Evolutionary conservation across 2,329 filamentous ascomycete species (phyloP).

Genomic region (Elsinoe australis): DNA sequence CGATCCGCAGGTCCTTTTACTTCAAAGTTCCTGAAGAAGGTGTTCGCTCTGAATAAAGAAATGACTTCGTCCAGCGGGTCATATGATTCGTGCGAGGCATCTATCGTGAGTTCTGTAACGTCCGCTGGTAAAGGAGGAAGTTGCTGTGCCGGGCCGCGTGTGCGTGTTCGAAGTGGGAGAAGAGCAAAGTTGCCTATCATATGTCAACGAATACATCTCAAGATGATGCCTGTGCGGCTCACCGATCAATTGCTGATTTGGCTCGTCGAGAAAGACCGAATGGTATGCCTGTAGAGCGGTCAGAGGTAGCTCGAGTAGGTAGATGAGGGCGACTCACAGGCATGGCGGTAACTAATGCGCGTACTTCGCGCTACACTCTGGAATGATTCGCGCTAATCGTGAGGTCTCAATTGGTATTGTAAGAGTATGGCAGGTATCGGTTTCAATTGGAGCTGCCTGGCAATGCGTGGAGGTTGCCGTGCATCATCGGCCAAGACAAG

Average conservation of each 20-base stretch:
- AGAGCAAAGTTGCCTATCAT: slow-evolving; percentile 78
- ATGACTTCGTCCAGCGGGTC: slow-evolving; percentile 94
- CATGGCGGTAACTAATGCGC: too few species aligned
- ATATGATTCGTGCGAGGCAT: slow-evolving; percentile 86
- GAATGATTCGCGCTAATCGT: neutral
- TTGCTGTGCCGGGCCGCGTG: slow-evolving; percentile 87
- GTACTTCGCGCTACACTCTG: too few species aligned
- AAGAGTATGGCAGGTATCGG: too few species aligned
- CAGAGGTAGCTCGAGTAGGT: slow-evolving; percentile 10
- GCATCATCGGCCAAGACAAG: neutral
- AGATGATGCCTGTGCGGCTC: slow-evolving; percentile 24
- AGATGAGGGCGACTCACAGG: neutral
- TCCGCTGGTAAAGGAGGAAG: slow-evolving; percentile 53
- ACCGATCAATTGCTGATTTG: slow-evolving; percentile 60
- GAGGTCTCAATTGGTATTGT: neutral
- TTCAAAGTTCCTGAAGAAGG: slow-evolving; percentile 98
- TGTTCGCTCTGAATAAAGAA: slow-evolving; percentile 90
- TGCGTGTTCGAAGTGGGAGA: slow-evolving; percentile 87
- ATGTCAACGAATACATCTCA: too few species aligned
- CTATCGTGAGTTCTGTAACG: slow-evolving; percentile 51
- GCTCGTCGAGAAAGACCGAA: slow-evolving; percentile 85
- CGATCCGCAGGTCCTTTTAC: slow-evolving; percentile 94
- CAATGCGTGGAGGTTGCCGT: slow-evolving; percentile 1
- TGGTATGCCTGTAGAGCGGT: slow-evolving; percentile 70
- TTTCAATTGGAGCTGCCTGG: slow-evolving; percentile 4